These are phyloP conservation scores for Aspergillus clavatus DNA, from an alignment of 2,329 filamentous ascomycete genomes.

Conservation along the genomic window DNA sequence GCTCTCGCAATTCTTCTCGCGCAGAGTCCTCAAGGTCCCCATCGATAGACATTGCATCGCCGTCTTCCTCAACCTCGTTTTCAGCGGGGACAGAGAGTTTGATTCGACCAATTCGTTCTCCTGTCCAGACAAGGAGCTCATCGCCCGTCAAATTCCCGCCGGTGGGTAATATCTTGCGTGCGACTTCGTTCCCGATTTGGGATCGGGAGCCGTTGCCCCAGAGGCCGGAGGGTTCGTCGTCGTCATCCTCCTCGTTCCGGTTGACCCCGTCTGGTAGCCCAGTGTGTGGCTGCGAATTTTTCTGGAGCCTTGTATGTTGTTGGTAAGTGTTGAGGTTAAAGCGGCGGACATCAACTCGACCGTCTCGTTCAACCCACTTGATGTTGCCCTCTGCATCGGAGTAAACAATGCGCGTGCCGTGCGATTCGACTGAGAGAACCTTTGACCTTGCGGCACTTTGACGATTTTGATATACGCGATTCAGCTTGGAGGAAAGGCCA, in stretches of 20 bases:
- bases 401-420: slow-evolving; percentile 76
- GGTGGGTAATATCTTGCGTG: slow-evolving; percentile 71
- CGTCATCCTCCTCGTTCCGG: slow-evolving; percentile 16
- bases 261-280: slow-evolving; percentile 3
- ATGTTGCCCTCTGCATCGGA: slow-evolving; percentile 79
- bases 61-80: slow-evolving; percentile 35
- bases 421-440: slow-evolving; percentile 72
- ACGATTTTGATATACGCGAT: slow-evolving; percentile 62
- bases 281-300: not conserved
- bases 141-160: slow-evolving; percentile 47
- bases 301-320: slow-evolving; percentile 4
- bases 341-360: slow-evolving; percentile 50
- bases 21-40: slow-evolving; percentile 24
- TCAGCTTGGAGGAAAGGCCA: slow-evolving; percentile 23
- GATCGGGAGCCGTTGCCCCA: slow-evolving; percentile 53
- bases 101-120: slow-evolving; percentile 72
- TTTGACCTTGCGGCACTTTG: slow-evolving; percentile 78
- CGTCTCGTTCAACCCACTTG: slow-evolving; percentile 89
- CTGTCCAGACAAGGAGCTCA: slow-evolving; percentile 81
- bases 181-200: slow-evolving; percentile 61
- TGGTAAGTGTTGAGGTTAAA: slow-evolving; percentile 53
- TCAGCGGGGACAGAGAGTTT: slow-evolving; percentile 50
- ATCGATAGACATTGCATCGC: slow-evolving; percentile 29
- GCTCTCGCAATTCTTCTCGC: slow-evolving; percentile 28
- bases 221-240: slow-evolving; percentile 50